Evolutionary conservation across 139 green algal species (phyloP).

Genomic region (Deuterostichococcus epilithicus): DNA sequence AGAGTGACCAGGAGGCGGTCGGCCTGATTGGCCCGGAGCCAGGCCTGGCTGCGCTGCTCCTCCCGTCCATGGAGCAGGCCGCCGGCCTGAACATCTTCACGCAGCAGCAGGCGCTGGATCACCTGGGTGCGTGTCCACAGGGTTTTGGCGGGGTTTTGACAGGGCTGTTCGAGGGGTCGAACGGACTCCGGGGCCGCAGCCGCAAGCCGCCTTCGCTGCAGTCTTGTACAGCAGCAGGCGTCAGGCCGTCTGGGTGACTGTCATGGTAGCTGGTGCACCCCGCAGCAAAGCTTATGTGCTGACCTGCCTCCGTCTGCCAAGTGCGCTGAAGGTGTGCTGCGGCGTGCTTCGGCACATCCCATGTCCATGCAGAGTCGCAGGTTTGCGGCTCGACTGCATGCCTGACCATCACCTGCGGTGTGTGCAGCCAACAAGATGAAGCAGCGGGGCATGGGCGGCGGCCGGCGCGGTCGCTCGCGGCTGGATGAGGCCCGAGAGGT

Average conservation of each 20-base stretch:
- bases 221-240: no score
- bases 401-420: not conserved
- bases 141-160: not conserved
- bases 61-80: constrained; percentile 74
- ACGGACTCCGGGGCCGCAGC: no score
- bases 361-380: no score
- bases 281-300: no score
- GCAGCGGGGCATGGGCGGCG: constrained; percentile 9
- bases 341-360: no score
- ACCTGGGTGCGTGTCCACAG: constrained; percentile 71
- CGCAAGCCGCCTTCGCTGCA: no score
- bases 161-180: not conserved
- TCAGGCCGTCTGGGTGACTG: no score
- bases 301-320: no score
- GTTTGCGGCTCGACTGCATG: no score
- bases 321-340: no score
- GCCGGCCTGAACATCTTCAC: constrained; percentile 72
- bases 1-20: constrained; percentile 92
- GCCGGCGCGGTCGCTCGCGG: constrained; percentile 32
- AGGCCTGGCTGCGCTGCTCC: constrained; percentile 46
- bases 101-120: constrained; percentile 90
- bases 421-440: constrained; percentile 39
- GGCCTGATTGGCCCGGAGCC: constrained; percentile 54
- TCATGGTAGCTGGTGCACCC: no score
- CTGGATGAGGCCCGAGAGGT: constrained; percentile 81